Evolutionary conservation across 2,329 filamentous ascomycete species (phyloP).

Genomic region (Magnaporthiopsis incrustans): DNA sequence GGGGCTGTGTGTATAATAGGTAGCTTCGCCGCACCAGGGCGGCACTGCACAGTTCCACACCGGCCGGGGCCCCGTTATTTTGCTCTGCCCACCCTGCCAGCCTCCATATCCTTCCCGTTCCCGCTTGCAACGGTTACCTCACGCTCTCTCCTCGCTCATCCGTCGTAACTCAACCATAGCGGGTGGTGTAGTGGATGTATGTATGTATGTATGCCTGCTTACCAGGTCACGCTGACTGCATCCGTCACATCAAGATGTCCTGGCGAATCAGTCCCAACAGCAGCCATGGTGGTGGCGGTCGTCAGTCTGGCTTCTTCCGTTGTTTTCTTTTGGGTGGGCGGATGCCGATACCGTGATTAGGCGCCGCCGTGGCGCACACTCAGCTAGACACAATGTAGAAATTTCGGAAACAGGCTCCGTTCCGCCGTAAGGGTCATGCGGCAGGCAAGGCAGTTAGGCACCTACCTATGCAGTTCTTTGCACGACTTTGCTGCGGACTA

Average conservation of each 20-base stretch:
- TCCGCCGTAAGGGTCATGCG: not conserved
- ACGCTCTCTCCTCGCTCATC: not conserved
- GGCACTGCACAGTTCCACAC: not conserved
- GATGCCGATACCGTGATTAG: not conserved
- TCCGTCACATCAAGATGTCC: not conserved
- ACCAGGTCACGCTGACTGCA: not conserved
- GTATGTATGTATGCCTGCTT: not conserved
- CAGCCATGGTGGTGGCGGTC: not conserved
- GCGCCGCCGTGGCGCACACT: not conserved
- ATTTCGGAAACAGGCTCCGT: not conserved
- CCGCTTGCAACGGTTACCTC: conserved; percentile 2
- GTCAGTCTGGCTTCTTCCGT: not conserved
- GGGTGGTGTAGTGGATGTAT: no score
- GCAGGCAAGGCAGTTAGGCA: not conserved
- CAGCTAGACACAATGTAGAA: not conserved
- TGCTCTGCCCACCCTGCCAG: not conserved
- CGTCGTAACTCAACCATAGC: not conserved
- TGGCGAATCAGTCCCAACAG: no score
- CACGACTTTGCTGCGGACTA: no score
- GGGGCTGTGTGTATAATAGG: no score
- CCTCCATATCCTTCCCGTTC: not conserved
- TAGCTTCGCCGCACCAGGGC: not conserved
- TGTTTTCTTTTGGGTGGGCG: not conserved
- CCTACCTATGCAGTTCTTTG: no score
- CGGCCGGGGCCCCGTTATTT: not conserved